Conservation (phyloP, 495 filamentous ascomycete genomes). For the Xylaria castorea region DNA sequence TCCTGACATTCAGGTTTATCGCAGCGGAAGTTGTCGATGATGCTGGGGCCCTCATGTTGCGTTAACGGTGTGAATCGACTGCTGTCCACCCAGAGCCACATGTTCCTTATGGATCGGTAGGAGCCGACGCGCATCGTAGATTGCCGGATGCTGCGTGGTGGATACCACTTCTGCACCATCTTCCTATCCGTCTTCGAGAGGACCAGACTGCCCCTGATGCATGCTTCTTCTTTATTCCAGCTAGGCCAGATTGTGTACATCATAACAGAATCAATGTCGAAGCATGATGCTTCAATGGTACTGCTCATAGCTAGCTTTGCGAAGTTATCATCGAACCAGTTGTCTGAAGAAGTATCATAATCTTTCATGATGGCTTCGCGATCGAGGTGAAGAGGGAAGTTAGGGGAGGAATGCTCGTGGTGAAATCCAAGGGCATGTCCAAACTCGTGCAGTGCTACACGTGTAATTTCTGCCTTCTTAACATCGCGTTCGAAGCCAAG, state of each 20-base stretch:
- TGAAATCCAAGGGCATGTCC: background rate
- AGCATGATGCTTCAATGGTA: background rate
- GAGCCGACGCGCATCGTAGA: background rate
- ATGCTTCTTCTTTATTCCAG: background rate
- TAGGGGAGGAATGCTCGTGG: background rate
- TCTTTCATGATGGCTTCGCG: background rate
- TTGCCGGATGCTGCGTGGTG: background rate
- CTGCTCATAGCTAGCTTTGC: background rate
- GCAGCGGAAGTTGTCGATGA: background rate
- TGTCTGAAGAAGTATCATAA: no score
- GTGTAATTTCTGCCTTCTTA: background rate
- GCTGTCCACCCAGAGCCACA: background rate
- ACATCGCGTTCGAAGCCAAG: background rate
- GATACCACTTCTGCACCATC: slow-evolving; percentile 2
- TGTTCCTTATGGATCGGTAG: background rate
- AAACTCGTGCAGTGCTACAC: background rate
- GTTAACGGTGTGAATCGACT: background rate
- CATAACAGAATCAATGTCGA: background rate
- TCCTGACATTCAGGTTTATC: background rate
- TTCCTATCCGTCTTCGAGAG: background rate
- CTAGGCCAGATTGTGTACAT: slow-evolving; percentile 1
- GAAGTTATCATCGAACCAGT: background rate
- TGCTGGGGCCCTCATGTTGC: background rate
- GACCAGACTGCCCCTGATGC: background rate
- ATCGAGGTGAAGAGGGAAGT: background rate